A percentile compares a stretch with the other conserved stretches of the same genome.
Conservation (phyloP, 495 filamentous ascomycete species). For the Terfezia boudieri region DNA sequence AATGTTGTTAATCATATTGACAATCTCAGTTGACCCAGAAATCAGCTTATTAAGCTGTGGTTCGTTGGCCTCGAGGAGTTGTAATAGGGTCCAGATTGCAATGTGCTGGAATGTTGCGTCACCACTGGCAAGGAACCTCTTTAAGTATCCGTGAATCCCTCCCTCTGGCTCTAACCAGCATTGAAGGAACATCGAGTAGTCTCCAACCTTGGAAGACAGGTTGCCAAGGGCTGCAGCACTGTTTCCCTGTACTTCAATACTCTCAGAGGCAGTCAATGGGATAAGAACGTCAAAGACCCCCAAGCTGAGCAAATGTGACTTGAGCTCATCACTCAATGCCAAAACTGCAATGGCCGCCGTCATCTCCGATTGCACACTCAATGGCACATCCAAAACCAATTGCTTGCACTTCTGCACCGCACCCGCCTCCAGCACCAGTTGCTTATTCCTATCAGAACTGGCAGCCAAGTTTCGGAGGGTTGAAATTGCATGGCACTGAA, state of each 20-base stretch:
- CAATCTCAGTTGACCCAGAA: conserved; percentile 63
- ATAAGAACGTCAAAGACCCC: conserved; percentile 95
- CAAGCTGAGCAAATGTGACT: conserved; percentile 69
- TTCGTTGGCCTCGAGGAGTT: conserved; percentile 87
- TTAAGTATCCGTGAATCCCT: conserved; percentile 86
- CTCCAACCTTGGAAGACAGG: conserved; percentile 89
- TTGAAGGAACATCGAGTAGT: conserved; percentile 87
- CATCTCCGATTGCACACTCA: conserved; percentile 96
- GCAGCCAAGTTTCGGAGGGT: conserved; percentile 89
- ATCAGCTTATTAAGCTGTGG: conserved; percentile 64
- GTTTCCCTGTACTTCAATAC: conserved; percentile 95
- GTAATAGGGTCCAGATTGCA: conserved; percentile 91
- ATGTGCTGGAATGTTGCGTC: conserved; percentile 98
- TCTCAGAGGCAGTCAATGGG: conserved; percentile 79
- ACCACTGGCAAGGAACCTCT: conserved; percentile 74
- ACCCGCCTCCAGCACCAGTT: conserved; percentile 82
- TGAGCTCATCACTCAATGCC: conserved; percentile 85
- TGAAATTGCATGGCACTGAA: conserved; percentile 95
- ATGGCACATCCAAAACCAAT: conserved; percentile 73
- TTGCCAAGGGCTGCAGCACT: conserved; percentile 92
- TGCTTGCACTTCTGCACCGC: conserved; percentile 98
- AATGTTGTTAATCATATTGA: conserved; percentile 74
- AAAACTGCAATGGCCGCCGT: conserved; percentile 96
- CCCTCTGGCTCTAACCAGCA: conserved; percentile 83
- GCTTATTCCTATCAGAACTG: conserved; percentile 91